Conservation (phyloP, 352 stramenopile species). For the Phytophthora ohioensis region DNA sequence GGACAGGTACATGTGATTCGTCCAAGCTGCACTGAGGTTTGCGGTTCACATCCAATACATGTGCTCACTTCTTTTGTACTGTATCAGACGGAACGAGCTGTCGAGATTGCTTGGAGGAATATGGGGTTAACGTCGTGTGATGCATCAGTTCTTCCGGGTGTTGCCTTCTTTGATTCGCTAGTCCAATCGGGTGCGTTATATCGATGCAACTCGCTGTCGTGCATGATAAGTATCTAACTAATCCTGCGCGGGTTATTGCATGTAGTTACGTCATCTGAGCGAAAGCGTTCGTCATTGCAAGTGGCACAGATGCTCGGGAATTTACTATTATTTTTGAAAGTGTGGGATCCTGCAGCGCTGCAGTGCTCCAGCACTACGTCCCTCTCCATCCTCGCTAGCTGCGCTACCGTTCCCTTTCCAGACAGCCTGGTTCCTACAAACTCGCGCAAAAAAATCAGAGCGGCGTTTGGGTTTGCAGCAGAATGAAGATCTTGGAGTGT, state of each 20-base stretch:
- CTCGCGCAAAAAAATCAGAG: conserved; percentile 31
- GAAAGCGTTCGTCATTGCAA: conserved; percentile 40
- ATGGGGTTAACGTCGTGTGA: conserved; percentile 48
- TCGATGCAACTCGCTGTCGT: neutral
- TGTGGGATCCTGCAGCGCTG: conserved; percentile 57
- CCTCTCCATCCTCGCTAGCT: conserved; percentile 43
- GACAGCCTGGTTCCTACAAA: conserved; percentile 39
- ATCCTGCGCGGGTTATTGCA: neutral
- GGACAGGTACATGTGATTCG: conserved; percentile 45
- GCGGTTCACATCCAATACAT: neutral
- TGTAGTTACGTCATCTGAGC: conserved; percentile 39
- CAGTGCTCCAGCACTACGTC: conserved; percentile 26
- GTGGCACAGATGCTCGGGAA: conserved; percentile 59
- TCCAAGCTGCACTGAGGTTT: too few species aligned
- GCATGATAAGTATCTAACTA: conserved; percentile 8
- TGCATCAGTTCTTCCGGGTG: conserved; percentile 48
- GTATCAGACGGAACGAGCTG: conserved; percentile 50
- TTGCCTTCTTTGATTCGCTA: conserved; percentile 60
- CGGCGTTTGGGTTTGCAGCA: conserved; percentile 51
- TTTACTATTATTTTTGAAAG: conserved; percentile 62
- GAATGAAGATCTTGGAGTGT: conserved; percentile 21
- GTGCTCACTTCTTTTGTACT: neutral
- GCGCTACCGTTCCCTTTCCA: conserved; percentile 42
- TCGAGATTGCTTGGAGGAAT: conserved; percentile 61
- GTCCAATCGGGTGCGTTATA: conserved; percentile 33